These are phyloP conservation scores for Fusarium compactum DNA, from an alignment of 2,329 filamentous ascomycete genomes.

Conservation along the genomic window DNA sequence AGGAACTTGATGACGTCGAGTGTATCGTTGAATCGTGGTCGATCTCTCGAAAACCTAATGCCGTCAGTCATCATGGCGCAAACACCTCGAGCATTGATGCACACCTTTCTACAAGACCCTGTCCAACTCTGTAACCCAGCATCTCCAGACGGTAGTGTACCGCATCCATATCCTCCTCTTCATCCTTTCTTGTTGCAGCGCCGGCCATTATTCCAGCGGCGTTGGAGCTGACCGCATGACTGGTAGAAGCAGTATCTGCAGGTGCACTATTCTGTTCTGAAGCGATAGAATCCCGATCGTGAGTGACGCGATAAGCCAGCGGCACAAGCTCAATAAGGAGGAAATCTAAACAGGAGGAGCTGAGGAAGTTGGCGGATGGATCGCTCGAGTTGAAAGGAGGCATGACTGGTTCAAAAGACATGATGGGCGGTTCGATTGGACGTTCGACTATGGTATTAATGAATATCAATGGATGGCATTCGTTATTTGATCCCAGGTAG, in stretches of 20 bases:
- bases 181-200: slow-evolving; percentile 60
- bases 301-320: slow-evolving; percentile 87
- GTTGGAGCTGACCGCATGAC: slow-evolving; percentile 45
- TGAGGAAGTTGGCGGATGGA: slow-evolving; percentile 80
- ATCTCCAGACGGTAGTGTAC: slow-evolving; percentile 87
- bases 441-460: neutral
- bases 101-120: slow-evolving; percentile 90
- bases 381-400: slow-evolving; percentile 79
- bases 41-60: slow-evolving; percentile 81
- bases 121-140: slow-evolving; percentile 90
- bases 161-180: slow-evolving; percentile 86
- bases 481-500: neutral
- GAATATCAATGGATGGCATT: neutral
- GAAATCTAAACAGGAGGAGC: slow-evolving; percentile 89
- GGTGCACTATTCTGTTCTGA: slow-evolving; percentile 47
- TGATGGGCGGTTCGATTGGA: slow-evolving; percentile 51
- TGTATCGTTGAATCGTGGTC: slow-evolving; percentile 89
- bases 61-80: slow-evolving; percentile 50
- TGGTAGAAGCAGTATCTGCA: slow-evolving; percentile 38
- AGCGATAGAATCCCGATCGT: slow-evolving; percentile 71
- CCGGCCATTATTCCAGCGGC: slow-evolving; percentile 43
- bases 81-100: neutral
- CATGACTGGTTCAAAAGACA: slow-evolving; percentile 80
- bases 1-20: slow-evolving; percentile 98
- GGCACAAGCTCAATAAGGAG: slow-evolving; percentile 97